These are phyloP conservation scores for Dichomitus squalens DNA, from an alignment of 1,284 basidiomycete genomes.

Conservation along the genomic window DNA sequence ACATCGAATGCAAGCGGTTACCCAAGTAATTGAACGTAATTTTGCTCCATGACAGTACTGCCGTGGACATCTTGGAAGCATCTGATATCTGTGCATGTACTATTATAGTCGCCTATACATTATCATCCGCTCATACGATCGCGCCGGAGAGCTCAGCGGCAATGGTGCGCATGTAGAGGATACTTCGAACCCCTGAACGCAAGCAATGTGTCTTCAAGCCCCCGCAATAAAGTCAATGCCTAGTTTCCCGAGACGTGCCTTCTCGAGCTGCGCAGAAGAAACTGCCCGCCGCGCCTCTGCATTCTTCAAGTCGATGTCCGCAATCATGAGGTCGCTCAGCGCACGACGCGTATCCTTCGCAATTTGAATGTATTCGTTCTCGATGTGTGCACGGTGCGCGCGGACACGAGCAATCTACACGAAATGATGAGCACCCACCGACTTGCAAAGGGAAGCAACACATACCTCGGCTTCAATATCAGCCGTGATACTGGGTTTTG, in stretches of 20 bases:
- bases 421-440: background rate
- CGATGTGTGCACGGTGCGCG: slow-evolving; percentile 41
- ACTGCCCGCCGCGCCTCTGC: slow-evolving; percentile 57
- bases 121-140: background rate
- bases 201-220: background rate
- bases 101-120: slow-evolving; percentile 1
- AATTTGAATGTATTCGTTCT: slow-evolving; percentile 44
- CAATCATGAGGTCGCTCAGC: slow-evolving; percentile 60
- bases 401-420: slow-evolving; percentile 37
- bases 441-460: background rate
- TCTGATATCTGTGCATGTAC: slow-evolving; percentile 1
- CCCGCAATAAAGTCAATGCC: slow-evolving; percentile 49
- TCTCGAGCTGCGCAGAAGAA: slow-evolving; percentile 59
- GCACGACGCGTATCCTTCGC: slow-evolving; percentile 50
- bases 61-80: background rate
- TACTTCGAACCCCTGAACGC: background rate
- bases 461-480: slow-evolving; percentile 24
- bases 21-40: slow-evolving; percentile 41
- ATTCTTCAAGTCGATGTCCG: slow-evolving; percentile 57
- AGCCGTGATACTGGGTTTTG: slow-evolving; percentile 5
- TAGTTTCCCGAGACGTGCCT: slow-evolving; percentile 56
- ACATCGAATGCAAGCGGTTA: slow-evolving; percentile 76
- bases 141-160: background rate
- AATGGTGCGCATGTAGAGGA: background rate
- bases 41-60: background rate